Evolutionary conservation across 139 green algal species (phyloP), one percentile per base, ranked within the genome.

Genomic region (Picochlorum sp.): DNA sequence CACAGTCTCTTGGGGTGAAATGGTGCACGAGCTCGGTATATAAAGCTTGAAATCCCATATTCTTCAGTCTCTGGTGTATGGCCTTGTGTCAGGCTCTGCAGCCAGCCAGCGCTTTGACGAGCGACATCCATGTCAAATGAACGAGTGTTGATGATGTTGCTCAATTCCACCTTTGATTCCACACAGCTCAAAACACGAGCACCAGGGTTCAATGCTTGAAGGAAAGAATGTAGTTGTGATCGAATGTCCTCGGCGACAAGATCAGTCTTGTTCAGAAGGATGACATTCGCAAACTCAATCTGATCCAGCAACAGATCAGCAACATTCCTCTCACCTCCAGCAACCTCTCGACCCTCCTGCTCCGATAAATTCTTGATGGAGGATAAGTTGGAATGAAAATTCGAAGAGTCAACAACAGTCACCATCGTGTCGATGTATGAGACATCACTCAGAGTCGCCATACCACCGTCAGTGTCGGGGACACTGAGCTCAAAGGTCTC

Each of bases 281-380:
- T 78, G 16, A 95, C 82, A 64, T 95, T 77, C 15, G 87, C 87
- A 74, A 85, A 87, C 72, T 92, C 85, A 13, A 91, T 76, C 79
- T 89, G 81, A 44, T 89, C 80, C 58, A 90, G 58, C 46, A 93
- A 54, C 41, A 92, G 74, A 62, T 92, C 76, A 5, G 78, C 74
- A 46, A 89, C 68, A 52, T 75, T 85, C 23, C 86, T 70, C 45
- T 84, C 77, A 26, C 78, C 69, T 13, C 77, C 71, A 6, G 74
- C 73, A 8, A 61, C 67, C 24, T 74, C 58, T 20, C 20, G 34
- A 10, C 64, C 41, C 4, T 76, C 61, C 51, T 59, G 21, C 6
- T 81, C 62, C 9, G 56, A 38, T 7, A 87, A 51, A 3, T 65
- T 69, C 28, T 80, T 52, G 51, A 69, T 52, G 56, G 54, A 74